Conservation (phyloP, 208 protist species). For the Trypanosoma cruzi region DNA sequence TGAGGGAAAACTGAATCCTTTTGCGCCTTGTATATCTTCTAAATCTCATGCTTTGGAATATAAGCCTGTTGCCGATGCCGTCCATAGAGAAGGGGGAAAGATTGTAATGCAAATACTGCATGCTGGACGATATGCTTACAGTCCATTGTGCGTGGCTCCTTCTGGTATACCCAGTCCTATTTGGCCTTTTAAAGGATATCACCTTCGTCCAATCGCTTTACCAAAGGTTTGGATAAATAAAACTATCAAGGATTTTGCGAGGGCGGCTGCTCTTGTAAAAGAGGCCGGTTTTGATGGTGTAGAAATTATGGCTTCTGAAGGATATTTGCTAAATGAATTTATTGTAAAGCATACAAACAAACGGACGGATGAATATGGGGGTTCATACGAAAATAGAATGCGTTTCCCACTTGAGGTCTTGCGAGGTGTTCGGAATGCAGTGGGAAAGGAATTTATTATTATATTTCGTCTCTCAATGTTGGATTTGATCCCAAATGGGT, state of each 20-base stretch:
- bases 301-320: slow-evolving; percentile 89
- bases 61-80: slow-evolving; percentile 63
- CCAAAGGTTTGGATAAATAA: slow-evolving; percentile 39
- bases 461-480: slow-evolving; percentile 88
- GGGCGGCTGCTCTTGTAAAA: slow-evolving; percentile 47
- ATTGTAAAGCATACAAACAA: slow-evolving; percentile 75
- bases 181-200: slow-evolving; percentile 43
- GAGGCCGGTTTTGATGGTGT: slow-evolving; percentile 90
- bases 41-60: slow-evolving; percentile 44
- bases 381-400: slow-evolving; percentile 78
- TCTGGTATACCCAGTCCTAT: slow-evolving; percentile 67
- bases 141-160: slow-evolving; percentile 56
- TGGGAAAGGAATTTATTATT: slow-evolving; percentile 83
- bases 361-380: slow-evolving; percentile 89
- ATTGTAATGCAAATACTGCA: slow-evolving; percentile 91
- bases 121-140: slow-evolving; percentile 63
- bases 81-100: slow-evolving; percentile 72
- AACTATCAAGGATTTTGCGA: slow-evolving; percentile 69
- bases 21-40: slow-evolving; percentile 50
- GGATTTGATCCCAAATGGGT: slow-evolving; percentile 81
- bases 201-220: slow-evolving; percentile 47
- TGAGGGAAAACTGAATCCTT: slow-evolving; percentile 49
- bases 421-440: slow-evolving; percentile 43
- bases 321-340: slow-evolving; percentile 92
- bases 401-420: slow-evolving; percentile 83